Evolutionary conservation across 163 green algal species (phyloP).

Genomic region (Scenedesmus sp.): DNA sequence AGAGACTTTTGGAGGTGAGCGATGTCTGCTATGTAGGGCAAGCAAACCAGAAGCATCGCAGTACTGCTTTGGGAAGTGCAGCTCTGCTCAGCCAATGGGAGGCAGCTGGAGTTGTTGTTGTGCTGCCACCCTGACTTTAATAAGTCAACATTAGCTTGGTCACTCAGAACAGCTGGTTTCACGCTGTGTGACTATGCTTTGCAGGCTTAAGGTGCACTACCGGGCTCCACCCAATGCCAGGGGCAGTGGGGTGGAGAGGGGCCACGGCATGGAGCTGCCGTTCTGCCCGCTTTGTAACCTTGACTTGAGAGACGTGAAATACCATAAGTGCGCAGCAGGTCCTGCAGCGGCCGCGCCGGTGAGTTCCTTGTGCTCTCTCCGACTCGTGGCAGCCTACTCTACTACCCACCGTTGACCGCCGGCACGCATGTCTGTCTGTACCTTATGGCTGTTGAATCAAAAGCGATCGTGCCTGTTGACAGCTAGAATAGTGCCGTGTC

Average conservation of each 20-base stretch:
- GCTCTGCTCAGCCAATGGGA: neutral
- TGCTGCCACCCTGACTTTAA: neutral
- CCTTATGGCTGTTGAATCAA: neutral
- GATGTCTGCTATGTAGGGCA: neutral
- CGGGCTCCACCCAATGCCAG: constrained; percentile 76
- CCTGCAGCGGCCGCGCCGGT: constrained; percentile 24
- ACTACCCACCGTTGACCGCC: constrained; percentile 9
- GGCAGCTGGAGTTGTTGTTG: neutral
- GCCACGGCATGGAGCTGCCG: constrained; percentile 78
- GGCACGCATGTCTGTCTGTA: neutral
- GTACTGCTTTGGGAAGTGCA: neutral
- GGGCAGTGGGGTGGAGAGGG: constrained; percentile 79
- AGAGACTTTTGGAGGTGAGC: constrained; percentile 72
- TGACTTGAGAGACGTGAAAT: constrained; percentile 73
- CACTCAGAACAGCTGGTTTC: neutral
- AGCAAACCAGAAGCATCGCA: neutral
- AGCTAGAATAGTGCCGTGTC: neutral
- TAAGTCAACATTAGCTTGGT: too few species aligned
- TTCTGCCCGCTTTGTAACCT: constrained; percentile 79
- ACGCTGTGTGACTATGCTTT: neutral
- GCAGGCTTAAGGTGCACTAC: constrained; percentile 76
- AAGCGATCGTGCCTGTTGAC: neutral
- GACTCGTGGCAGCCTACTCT: neutral
- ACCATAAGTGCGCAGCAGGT: constrained; percentile 64
- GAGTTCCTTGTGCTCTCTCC: neutral